A percentile compares a stretch with the other conserved stretches of the same genome.
Evolutionary conservation across 2,329 filamentous ascomycete genomes (phyloP).

Genomic region (Talaromyces amestolkiae): DNA sequence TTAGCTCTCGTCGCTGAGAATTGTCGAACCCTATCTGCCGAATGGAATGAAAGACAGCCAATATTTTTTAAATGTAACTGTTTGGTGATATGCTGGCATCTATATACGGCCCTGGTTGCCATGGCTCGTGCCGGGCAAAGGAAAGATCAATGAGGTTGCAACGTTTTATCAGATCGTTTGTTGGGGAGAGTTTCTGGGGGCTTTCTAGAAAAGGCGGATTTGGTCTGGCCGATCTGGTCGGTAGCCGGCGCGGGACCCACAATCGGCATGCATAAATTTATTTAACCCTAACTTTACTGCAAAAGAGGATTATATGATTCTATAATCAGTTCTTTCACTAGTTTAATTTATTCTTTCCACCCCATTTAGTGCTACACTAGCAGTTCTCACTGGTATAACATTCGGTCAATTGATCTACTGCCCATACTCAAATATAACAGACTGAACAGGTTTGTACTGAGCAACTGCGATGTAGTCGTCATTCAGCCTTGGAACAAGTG

Average conservation of each 20-base stretch:
- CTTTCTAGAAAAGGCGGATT: background rate
- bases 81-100: background rate
- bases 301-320: background rate
- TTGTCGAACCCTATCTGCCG: background rate
- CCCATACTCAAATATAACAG: slow-evolving; percentile 1
- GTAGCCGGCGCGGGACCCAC: background rate
- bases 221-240: background rate
- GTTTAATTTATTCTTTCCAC: too few species aligned
- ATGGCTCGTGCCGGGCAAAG: background rate
- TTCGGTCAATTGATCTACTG: too few species aligned
- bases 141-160: background rate
- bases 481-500: background rate
- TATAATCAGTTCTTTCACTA: background rate
- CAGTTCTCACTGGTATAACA: too few species aligned
- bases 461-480: background rate
- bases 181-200: background rate
- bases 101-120: background rate
- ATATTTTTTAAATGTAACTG: background rate
- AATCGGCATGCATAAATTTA: background rate
- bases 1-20: background rate
- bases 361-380: too few species aligned
- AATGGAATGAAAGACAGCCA: background rate
- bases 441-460: background rate
- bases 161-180: background rate
- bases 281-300: background rate